Evolutionary conservation across 2,329 filamentous ascomycete genomes (phyloP).

Genomic region (Canariomyces notabilis): DNA sequence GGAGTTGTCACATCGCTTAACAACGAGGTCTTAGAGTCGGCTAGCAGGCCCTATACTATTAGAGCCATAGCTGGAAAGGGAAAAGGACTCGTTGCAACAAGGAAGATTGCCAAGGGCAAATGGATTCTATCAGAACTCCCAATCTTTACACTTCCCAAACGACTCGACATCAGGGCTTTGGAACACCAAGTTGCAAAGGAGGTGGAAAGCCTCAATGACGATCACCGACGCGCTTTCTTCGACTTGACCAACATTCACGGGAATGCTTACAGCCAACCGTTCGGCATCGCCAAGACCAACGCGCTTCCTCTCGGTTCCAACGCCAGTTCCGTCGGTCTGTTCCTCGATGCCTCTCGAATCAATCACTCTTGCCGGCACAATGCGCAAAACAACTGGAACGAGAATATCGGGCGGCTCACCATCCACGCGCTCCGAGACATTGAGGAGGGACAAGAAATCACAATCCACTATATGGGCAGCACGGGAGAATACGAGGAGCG

Average conservation of each 20-base stretch:
- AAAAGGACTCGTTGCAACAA: conserved; percentile 5
- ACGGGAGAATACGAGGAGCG: background rate
- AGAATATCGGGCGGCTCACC: background rate
- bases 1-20: too few relatives aligned
- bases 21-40: too few relatives aligned
- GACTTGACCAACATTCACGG: too few relatives aligned
- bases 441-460: conserved; percentile 9
- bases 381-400: conserved; percentile 10
- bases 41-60: too few relatives aligned
- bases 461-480: conserved; percentile 6
- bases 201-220: too few relatives aligned
- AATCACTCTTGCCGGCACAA: conserved; percentile 11
- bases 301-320: conserved; percentile 8
- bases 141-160: too few relatives aligned
- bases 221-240: conserved; percentile 7
- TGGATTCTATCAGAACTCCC: conserved; percentile 14
- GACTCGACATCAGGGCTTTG: too few relatives aligned
- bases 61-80: too few relatives aligned
- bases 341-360: conserved; percentile 8
- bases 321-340: too few relatives aligned
- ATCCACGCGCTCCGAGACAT: conserved; percentile 14
- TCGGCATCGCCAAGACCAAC: conserved; percentile 8
- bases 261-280: background rate
- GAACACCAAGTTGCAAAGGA: too few relatives aligned
- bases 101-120: conserved; percentile 13